Conservation (phyloP, 192 early-diverging fungal genomes). For the Phycomyces blakesleeanus region DNA sequence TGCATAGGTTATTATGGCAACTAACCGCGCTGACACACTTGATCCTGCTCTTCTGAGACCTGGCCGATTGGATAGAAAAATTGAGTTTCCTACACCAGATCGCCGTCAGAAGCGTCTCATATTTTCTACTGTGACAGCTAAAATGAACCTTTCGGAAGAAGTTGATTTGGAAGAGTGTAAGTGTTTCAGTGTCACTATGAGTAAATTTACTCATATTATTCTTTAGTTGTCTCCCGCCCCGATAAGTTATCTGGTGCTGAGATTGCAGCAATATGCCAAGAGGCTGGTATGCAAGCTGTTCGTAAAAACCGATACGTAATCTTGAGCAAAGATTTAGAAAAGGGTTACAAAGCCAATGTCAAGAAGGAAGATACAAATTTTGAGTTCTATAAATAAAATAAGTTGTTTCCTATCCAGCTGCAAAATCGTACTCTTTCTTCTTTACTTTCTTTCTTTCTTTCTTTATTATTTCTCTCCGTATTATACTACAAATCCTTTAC, state of each 20-base stretch:
- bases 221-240: conserved; percentile 84
- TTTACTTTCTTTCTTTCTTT: too few species aligned
- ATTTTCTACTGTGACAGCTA: conserved; percentile 90
- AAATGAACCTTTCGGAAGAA: conserved; percentile 98
- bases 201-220: not conserved
- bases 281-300: conserved; percentile 97
- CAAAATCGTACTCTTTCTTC: too few species aligned
- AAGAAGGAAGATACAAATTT: conserved; percentile 95
- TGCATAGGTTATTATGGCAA: conserved; percentile 94
- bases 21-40: conserved; percentile 94
- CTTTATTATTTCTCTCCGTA: too few species aligned
- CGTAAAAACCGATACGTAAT: conserved; percentile 97
- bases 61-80: conserved; percentile 95
- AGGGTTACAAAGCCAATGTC: conserved; percentile 92
- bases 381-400: conserved; percentile 86
- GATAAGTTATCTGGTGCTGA: conserved; percentile 97
- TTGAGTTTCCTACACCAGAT: conserved; percentile 98
- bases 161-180: conserved; percentile 97
- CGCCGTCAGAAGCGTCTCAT: conserved; percentile 96
- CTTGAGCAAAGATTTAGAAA: conserved; percentile 92
- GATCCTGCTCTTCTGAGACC: conserved; percentile 97
- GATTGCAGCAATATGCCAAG: conserved; percentile 96
- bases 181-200: conserved; percentile 15
- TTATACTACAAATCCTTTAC: too few species aligned
- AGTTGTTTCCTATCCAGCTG: too few species aligned